These are phyloP conservation scores for Phaeophleospora eucalypticola DNA, from an alignment of 2,329 filamentous ascomycete genomes.

Conservation along the genomic window DNA sequence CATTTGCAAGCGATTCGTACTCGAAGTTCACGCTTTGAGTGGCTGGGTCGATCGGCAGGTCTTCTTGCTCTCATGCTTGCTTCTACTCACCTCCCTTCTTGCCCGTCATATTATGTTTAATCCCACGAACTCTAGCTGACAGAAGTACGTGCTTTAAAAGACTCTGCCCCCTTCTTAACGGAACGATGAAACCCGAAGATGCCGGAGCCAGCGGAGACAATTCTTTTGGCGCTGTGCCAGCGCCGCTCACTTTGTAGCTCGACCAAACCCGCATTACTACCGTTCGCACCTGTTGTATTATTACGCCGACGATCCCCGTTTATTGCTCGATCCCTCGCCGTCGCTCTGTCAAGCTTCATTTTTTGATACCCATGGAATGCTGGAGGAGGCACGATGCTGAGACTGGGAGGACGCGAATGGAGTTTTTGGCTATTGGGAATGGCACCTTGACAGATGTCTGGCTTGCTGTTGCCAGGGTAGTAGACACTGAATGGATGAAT, in stretches of 20 bases:
- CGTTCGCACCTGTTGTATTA: neutral
- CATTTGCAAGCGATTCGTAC: slow-evolving; percentile 12
- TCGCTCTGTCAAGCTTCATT: no score
- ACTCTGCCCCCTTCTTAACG: slow-evolving; percentile 80
- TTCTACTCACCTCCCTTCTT: neutral
- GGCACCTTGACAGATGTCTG: no score
- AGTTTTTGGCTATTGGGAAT: no score
- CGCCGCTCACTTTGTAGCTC: slow-evolving; percentile 28
- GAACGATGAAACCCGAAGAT: slow-evolving; percentile 50
- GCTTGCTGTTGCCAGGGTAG: no score
- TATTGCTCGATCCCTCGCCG: no score
- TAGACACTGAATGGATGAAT: no score
- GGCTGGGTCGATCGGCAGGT: neutral
- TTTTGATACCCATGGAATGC: no score
- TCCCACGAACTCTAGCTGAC: slow-evolving; percentile 27
- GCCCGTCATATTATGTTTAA: slow-evolving; percentile 6
- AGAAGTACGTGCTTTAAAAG: slow-evolving; percentile 42
- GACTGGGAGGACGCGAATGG: no score
- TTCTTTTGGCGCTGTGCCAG: slow-evolving; percentile 33
- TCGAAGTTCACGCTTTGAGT: slow-evolving; percentile 23
- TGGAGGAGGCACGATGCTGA: no score
- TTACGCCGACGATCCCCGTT: neutral
- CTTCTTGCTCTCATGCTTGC: neutral
- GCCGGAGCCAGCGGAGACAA: slow-evolving; percentile 29
- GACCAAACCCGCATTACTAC: neutral